These are phyloP conservation scores for Coniochaeta sp. DNA, from an alignment of 2,329 filamentous ascomycete genomes.

Conservation along the genomic window DNA sequence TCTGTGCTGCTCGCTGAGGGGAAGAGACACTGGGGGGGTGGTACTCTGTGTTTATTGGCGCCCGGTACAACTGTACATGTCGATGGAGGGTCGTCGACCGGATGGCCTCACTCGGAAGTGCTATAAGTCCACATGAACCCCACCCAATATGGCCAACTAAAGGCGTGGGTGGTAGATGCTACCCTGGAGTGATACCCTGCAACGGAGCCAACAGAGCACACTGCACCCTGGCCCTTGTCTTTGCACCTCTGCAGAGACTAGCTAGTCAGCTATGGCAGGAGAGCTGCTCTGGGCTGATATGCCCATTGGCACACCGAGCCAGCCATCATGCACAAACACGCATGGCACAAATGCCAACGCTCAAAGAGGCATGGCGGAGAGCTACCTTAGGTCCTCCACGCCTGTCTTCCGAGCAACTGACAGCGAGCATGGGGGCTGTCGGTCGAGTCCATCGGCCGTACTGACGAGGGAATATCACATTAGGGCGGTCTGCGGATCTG, in stretches of 20 bases:
- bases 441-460: background rate
- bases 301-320: slow-evolving; percentile 19
- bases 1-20: slow-evolving; percentile 12
- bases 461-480: background rate
- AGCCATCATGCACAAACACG: background rate
- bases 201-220: slow-evolving; percentile 7
- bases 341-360: slow-evolving; percentile 1
- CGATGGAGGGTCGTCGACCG: slow-evolving; percentile 11
- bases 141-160: slow-evolving; percentile 10
- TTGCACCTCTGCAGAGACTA: slow-evolving; percentile 22
- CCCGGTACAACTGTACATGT: slow-evolving; percentile 9
- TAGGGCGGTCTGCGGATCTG: background rate
- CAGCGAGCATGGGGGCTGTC: background rate
- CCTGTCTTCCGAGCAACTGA: background rate
- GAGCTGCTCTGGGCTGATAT: slow-evolving; percentile 5
- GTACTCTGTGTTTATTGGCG: slow-evolving; percentile 19
- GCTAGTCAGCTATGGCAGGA: background rate
- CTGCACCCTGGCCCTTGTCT: slow-evolving; percentile 1
- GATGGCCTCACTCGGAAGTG: slow-evolving; percentile 20
- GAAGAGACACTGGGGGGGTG: background rate
- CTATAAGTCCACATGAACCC: slow-evolving; percentile 19
- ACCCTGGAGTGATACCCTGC: slow-evolving; percentile 9
- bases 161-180: background rate
- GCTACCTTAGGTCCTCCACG: background rate
- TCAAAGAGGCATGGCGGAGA: background rate